A percentile compares a stretch with the other conserved stretches of the same genome.
Conservation (phyloP, 2,329 filamentous ascomycete genomes). For the Epichloe hybrida region DNA sequence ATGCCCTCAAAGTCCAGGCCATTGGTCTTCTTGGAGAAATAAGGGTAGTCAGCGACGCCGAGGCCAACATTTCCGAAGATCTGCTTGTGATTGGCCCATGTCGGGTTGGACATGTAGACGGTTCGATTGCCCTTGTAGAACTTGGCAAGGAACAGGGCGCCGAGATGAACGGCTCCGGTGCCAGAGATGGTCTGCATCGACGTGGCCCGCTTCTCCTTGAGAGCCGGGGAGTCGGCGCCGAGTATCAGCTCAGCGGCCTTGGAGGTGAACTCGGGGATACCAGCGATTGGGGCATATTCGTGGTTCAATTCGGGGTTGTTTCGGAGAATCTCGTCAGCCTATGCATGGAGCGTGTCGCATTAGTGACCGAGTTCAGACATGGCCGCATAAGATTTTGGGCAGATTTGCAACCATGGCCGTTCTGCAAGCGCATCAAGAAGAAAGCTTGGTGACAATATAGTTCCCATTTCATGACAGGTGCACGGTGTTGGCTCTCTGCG, state of each 20-base stretch:
- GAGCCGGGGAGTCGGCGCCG: constrained; percentile 64
- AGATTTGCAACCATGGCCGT: not conserved
- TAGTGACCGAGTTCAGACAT: not conserved
- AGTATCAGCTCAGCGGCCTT: constrained; percentile 88
- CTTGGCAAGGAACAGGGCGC: constrained; percentile 82
- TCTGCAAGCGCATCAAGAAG: not conserved
- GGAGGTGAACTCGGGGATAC: constrained; percentile 69
- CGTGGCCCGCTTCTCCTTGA: constrained; percentile 67
- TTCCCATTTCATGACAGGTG: not conserved
- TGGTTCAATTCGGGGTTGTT: constrained; percentile 87
- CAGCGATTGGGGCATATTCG: constrained; percentile 95
- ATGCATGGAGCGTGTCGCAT: constrained; percentile 4
- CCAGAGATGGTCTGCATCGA: constrained; percentile 94
- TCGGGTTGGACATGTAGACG: constrained; percentile 87
- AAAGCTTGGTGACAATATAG: not conserved
- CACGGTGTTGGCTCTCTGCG: not conserved
- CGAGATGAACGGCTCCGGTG: constrained; percentile 87
- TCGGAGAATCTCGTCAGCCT: constrained; percentile 85
- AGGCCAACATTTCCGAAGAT: constrained; percentile 89
- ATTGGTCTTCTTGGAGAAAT: constrained; percentile 81
- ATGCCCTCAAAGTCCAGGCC: constrained; percentile 89
- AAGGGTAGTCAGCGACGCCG: constrained; percentile 71
- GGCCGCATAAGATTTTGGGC: not conserved
- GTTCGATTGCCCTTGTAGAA: constrained; percentile 69
- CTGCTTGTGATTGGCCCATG: constrained; percentile 98